A percentile compares a stretch with the other conserved stretches of the same genome.
These are phyloP conservation scores for Geotrichum restrictum DNA, from an alignment of 1,139 yeast species.

Conservation along the genomic window DNA sequence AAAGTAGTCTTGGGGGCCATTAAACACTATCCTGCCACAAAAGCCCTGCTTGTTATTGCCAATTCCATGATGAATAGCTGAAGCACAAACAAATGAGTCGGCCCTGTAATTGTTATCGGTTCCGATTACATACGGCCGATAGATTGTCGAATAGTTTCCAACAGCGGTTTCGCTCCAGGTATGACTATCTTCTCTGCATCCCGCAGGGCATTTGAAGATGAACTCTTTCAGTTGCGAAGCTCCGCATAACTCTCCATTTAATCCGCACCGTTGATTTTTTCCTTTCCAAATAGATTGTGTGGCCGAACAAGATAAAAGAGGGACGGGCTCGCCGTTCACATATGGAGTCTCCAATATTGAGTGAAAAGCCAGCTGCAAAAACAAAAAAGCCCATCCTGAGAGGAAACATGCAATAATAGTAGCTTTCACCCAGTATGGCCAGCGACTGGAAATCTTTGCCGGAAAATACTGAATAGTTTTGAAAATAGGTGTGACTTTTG, in stretches of 20 bases:
- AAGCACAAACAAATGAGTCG: slow-evolving; percentile 85
- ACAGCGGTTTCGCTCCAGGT: slow-evolving; percentile 74
- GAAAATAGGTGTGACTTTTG: slow-evolving; percentile 19
- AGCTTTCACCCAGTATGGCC: slow-evolving; percentile 16
- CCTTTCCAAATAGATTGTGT: slow-evolving; percentile 63
- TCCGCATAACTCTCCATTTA: slow-evolving; percentile 57
- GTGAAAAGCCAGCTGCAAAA: slow-evolving; percentile 25
- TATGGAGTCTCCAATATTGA: slow-evolving; percentile 32
- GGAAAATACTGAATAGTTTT: slow-evolving; percentile 18
- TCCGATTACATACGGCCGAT: slow-evolving; percentile 72
- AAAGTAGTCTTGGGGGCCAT: slow-evolving; percentile 52
- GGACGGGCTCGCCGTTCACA: slow-evolving; percentile 28
- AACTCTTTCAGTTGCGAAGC: slow-evolving; percentile 45
- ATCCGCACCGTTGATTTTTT: slow-evolving; percentile 67
- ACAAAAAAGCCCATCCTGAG: slow-evolving; percentile 28
- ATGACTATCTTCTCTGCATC: slow-evolving; percentile 76
- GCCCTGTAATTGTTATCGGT: slow-evolving; percentile 71
- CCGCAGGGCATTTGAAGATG: slow-evolving; percentile 77
- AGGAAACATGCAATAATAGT: slow-evolving; percentile 21
- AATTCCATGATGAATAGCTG: slow-evolving; percentile 83
- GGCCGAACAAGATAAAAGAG: slow-evolving; percentile 30
- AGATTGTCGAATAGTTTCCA: slow-evolving; percentile 64
- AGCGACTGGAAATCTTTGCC: slow-evolving; percentile 8
- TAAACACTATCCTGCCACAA: slow-evolving; percentile 61
- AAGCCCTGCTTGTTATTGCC: slow-evolving; percentile 77